Evolutionary conservation across 202 grass and related monocot species (phyloP).

Genomic region (Setaria viridis): DNA sequence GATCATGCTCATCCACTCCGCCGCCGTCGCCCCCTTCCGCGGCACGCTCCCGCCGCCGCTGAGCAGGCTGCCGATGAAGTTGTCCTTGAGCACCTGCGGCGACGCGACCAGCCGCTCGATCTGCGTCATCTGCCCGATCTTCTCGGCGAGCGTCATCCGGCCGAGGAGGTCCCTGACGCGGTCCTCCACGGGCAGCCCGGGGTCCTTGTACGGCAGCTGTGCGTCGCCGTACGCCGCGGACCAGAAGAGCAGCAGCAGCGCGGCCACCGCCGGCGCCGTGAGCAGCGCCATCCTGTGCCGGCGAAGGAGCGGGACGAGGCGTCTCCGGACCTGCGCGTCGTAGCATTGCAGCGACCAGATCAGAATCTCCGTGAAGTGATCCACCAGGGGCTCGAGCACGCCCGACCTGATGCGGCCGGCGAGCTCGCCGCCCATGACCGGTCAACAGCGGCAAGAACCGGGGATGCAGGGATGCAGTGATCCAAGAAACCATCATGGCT

Average conservation of each 20-base stretch:
- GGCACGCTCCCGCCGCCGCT: conserved; percentile 95
- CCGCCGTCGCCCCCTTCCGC: conserved; percentile 60
- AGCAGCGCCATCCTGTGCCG: conserved; percentile 74
- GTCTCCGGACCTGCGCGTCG: conserved; percentile 52
- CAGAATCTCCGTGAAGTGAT: conserved; percentile 36
- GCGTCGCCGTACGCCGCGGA: conserved; percentile 35
- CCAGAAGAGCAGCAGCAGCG: conserved; percentile 66
- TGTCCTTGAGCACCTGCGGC: conserved; percentile 68
- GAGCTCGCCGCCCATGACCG: conserved; percentile 13
- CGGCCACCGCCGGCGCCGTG: conserved; percentile 54
- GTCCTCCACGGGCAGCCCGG: conserved; percentile 55
- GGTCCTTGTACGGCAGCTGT: conserved; percentile 63
- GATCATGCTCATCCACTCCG: conserved; percentile 80
- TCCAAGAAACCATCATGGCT: conserved; percentile 46
- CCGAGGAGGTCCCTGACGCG: conserved; percentile 68
- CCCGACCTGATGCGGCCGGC: conserved; percentile 32
- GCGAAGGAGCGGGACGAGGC: conserved; percentile 44
- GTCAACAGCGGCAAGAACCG: conserved; percentile 32
- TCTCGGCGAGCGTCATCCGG: conserved; percentile 80
- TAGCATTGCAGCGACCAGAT: conserved; percentile 50
- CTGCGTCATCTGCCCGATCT: conserved; percentile 96
- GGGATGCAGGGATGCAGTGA: neutral
- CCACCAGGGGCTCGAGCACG: conserved; percentile 46
- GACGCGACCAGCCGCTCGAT: conserved; percentile 78
- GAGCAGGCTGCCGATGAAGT: conserved; percentile 88